Percentiles rank a stretch among this genome's conserved stretches.
These are phyloP conservation scores for Nidularia sp. DNA, from an alignment of 768 basidiomycete genomes.

Conservation along the genomic window DNA sequence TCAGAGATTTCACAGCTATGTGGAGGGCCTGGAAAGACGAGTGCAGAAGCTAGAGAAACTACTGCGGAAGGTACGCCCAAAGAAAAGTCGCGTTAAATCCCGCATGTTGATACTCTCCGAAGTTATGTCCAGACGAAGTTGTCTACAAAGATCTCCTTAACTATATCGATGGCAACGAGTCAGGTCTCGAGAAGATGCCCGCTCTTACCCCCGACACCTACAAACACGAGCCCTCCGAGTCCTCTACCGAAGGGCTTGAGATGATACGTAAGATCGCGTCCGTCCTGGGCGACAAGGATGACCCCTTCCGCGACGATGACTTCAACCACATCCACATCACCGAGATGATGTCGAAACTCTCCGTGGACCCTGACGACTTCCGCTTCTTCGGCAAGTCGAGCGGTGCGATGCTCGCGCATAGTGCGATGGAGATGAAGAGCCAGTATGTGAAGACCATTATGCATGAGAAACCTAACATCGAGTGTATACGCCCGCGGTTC, in stretches of 20 bases:
- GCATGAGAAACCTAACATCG: neutral
- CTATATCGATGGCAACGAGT: neutral
- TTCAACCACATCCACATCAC: neutral
- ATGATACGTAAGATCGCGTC: neutral
- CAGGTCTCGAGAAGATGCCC: neutral
- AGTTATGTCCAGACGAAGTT: neutral
- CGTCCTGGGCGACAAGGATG: neutral
- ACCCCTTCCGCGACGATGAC: neutral
- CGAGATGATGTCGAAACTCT: neutral
- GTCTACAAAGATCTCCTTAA: neutral
- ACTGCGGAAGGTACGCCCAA: neutral
- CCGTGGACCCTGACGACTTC: constrained; percentile 10
- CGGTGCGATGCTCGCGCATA: constrained; percentile 35
- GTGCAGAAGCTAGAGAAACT: neutral
- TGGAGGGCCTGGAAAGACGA: neutral
- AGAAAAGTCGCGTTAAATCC: too few relatives aligned
- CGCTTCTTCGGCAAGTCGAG: constrained; percentile 43
- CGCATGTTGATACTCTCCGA: neutral
- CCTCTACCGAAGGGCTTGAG: neutral
- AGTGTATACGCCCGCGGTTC: neutral
- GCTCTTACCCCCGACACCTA: too few relatives aligned
- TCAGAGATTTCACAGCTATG: neutral
- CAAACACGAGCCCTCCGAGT: too few relatives aligned
- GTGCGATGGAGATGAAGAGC: constrained; percentile 48
- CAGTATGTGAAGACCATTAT: constrained; percentile 31